phyloP scores from a whole-genome alignment of 495 filamentous ascomycete species.

The Baudoinia panamericana region DNA sequence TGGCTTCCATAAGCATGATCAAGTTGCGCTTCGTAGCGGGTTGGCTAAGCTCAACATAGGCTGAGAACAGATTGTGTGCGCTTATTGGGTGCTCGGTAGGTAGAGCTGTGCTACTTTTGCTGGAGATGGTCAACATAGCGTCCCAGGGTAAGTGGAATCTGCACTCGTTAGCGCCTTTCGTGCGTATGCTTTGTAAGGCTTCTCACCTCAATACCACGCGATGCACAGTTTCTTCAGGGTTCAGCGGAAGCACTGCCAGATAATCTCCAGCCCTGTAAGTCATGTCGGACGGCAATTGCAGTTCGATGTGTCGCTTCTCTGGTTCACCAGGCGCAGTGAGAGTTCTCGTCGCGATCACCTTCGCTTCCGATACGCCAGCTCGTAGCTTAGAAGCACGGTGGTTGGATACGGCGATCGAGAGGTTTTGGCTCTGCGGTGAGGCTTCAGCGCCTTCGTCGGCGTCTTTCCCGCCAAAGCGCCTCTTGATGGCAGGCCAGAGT shows the following conservation, averaged over 20 bases:
- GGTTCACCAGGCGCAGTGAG: slow-evolving; percentile 44
- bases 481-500: slow-evolving; percentile 13
- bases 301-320: slow-evolving; percentile 50
- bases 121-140: slow-evolving; percentile 37
- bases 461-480: slow-evolving; percentile 6
- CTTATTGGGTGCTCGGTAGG: slow-evolving; percentile 48
- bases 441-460: slow-evolving; percentile 1
- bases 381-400: slow-evolving; percentile 3
- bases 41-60: slow-evolving; percentile 63
- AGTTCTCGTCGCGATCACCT: slow-evolving; percentile 11
- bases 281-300: slow-evolving; percentile 52
- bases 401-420: slow-evolving; percentile 4
- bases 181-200: background rate
- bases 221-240: slow-evolving; percentile 44
- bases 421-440: background rate
- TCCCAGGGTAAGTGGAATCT: slow-evolving; percentile 52
- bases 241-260: slow-evolving; percentile 60
- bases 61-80: slow-evolving; percentile 47
- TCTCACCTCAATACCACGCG: slow-evolving; percentile 32
- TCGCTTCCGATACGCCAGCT: slow-evolving; percentile 8
- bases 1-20: slow-evolving; percentile 7
- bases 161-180: background rate
- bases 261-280: slow-evolving; percentile 66
- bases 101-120: slow-evolving; percentile 38
- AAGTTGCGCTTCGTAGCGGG: slow-evolving; percentile 47